These are phyloP conservation scores for Aspergillus cejpii DNA, from an alignment of 2,329 filamentous ascomycete genomes.

Conservation along the genomic window DNA sequence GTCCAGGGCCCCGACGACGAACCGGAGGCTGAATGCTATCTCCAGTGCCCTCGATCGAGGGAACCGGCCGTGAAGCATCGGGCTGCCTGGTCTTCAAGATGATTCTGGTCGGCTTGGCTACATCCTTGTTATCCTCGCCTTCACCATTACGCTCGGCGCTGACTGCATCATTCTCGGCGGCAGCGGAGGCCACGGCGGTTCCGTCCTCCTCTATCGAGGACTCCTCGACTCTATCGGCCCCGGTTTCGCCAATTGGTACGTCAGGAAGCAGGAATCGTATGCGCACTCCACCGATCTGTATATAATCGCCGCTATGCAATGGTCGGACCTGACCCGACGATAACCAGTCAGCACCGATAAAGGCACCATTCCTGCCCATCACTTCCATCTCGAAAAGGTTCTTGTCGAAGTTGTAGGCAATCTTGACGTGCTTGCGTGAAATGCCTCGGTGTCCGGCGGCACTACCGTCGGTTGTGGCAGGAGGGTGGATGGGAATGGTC, in stretches of 20 bases:
- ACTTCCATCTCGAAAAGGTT: constrained; percentile 54
- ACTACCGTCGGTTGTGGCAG: constrained; percentile 40
- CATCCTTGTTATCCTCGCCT: constrained; percentile 24
- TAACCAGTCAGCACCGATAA: constrained; percentile 48
- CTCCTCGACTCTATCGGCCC: constrained; percentile 43
- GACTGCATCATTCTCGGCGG: constrained; percentile 40
- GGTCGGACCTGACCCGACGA: constrained; percentile 43
- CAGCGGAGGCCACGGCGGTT: constrained; percentile 28
- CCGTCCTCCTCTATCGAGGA: constrained; percentile 33
- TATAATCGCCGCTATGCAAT: constrained; percentile 52
- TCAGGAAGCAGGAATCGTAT: constrained; percentile 53
- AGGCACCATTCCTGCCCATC: constrained; percentile 53
- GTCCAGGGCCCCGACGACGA: constrained; percentile 50
- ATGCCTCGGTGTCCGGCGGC: constrained; percentile 52
- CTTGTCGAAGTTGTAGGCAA: constrained; percentile 53
- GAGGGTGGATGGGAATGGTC: constrained; percentile 56
- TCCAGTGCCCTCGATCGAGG: constrained; percentile 32
- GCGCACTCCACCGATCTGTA: constrained; percentile 53
- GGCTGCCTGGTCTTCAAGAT: constrained; percentile 27
- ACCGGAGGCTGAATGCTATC: constrained; percentile 36
- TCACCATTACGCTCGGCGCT: constrained; percentile 22
- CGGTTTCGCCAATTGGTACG: constrained; percentile 44
- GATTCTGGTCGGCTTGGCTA: constrained; percentile 25
- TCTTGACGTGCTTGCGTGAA: constrained; percentile 56
- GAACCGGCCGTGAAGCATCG: constrained; percentile 22